phyloP scores from a whole-genome alignment of 1,284 basidiomycete genomes.

The Limonomyces culmigenus region DNA sequence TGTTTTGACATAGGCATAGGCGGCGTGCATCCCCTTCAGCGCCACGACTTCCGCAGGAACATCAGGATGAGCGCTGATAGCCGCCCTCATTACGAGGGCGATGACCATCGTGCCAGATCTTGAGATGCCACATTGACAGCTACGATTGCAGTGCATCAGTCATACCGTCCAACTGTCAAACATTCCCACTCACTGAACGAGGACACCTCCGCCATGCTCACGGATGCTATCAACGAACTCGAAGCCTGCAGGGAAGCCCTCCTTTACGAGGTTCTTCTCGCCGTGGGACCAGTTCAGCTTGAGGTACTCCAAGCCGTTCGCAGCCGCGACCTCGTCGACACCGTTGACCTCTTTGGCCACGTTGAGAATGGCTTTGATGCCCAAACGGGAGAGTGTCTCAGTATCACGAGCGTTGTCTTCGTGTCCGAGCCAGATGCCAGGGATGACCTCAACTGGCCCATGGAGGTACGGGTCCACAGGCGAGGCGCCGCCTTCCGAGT shows the following conservation, averaged over 20 bases:
- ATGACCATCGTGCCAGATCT: constrained; percentile 88
- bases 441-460: constrained; percentile 81
- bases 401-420: constrained; percentile 85
- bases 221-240: constrained; percentile 67
- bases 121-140: constrained; percentile 94
- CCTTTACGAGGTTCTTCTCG: constrained; percentile 68
- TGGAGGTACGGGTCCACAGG: constrained; percentile 59
- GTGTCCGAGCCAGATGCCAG: constrained; percentile 83
- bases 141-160: constrained; percentile 13
- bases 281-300: constrained; percentile 94
- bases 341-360: constrained; percentile 88
- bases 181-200: constrained; percentile 62
- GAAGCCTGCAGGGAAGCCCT: constrained; percentile 68
- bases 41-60: constrained; percentile 62
- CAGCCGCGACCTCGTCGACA: constrained; percentile 40
- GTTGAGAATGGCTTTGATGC: constrained; percentile 77
- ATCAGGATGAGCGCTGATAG: constrained; percentile 49
- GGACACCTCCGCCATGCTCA: constrained; percentile 56
- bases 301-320: constrained; percentile 67
- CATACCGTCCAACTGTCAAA: constrained; percentile 5
- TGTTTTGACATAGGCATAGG: constrained; percentile 81
- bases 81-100: constrained; percentile 89
- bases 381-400: constrained; percentile 47
- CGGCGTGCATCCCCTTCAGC: constrained; percentile 83
- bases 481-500: constrained; percentile 26